A percentile compares a stretch with the other conserved stretches of the same genome.
Conservation (phyloP, 257 asterid species). For the Gardenia jasminoides region DNA sequence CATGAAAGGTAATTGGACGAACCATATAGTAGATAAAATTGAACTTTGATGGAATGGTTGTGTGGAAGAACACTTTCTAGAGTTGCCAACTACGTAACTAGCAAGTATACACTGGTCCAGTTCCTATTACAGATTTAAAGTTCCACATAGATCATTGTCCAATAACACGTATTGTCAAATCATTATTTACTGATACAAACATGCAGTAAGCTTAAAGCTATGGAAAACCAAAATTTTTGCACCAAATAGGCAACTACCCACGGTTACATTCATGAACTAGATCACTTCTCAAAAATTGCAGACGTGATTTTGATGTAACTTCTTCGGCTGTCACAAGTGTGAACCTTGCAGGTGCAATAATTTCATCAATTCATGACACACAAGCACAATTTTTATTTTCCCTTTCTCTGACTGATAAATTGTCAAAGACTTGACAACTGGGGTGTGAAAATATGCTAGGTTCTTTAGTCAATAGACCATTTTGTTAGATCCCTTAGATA, state of each 20-base stretch:
- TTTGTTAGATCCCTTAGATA: not conserved
- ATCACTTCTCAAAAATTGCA: not conserved
- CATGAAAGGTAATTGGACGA: not conserved
- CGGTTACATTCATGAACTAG: not conserved
- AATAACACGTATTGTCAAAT: not conserved
- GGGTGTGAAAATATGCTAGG: not conserved
- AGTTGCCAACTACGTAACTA: not conserved
- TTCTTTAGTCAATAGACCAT: not conserved
- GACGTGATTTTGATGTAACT: not conserved
- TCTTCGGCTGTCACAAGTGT: not conserved
- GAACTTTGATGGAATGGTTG: not conserved
- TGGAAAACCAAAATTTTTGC: too few relatives aligned
- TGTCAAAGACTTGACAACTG: not conserved
- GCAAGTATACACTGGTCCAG: not conserved
- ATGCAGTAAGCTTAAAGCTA: not conserved
- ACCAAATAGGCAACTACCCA: not conserved
- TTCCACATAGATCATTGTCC: not conserved
- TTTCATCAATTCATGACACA: not conserved
- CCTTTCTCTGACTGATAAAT: not conserved
- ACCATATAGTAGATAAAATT: not conserved
- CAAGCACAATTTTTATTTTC: not conserved
- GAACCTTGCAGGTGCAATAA: not conserved
- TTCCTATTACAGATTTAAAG: not conserved
- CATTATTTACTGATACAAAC: not conserved
- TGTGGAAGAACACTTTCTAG: not conserved